Base-by-base conservation (phyloP, 2,329 filamentous ascomycete genomes). In the Trichoderma semiorbis region DNA sequence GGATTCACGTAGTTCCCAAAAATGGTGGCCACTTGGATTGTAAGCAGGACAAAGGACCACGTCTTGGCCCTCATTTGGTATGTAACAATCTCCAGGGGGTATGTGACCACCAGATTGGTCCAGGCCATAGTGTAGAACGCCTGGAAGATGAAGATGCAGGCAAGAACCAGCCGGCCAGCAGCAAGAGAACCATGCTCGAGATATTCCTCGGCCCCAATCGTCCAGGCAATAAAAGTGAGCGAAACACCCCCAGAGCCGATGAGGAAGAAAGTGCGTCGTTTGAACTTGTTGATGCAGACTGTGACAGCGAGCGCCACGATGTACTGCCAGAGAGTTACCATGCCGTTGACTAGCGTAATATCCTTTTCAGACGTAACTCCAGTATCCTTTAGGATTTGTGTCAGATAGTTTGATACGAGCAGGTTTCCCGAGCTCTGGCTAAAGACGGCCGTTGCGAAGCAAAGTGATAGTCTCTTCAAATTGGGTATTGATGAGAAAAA, bases 1-100 rank as follows among this genome's bases (percentile, higher is more conserved):
- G 82, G 81, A 65, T 83, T 84, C 53, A 83, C 81, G 16, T 82
- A 84, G 2, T 78, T 78, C 30, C 79, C 80, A 64, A 83, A 82
- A 50, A 83, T 81, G 70, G 64, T 63, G 2, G 81, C 74, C 1
- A 80, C 78, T 7, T 83, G 80, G 28, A 83, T 83, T 0, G 79
- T 82, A 28, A 83, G 75, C 0, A 84, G 77, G 0, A 83, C 80
- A 61, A 84, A 82, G 0, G 79, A 79, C 80, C 80, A 83, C 0
- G 80, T 78, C 76, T 83, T 84, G 66, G 83, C 82, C 7, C 83
- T 80, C 79, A 84, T 83, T 63, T 81, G 78, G 47, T 82, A 82
- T 0, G 82, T 80, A 6, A 83, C 80, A 7, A 84, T 76, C 73
- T 84, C 83, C 0, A 83, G 77, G 1, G 83, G 82, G 62, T 85